These are phyloP conservation scores for Chaetomiaceae sp. DNA, from an alignment of 2,329 filamentous ascomycete species.

Conservation along the genomic window DNA sequence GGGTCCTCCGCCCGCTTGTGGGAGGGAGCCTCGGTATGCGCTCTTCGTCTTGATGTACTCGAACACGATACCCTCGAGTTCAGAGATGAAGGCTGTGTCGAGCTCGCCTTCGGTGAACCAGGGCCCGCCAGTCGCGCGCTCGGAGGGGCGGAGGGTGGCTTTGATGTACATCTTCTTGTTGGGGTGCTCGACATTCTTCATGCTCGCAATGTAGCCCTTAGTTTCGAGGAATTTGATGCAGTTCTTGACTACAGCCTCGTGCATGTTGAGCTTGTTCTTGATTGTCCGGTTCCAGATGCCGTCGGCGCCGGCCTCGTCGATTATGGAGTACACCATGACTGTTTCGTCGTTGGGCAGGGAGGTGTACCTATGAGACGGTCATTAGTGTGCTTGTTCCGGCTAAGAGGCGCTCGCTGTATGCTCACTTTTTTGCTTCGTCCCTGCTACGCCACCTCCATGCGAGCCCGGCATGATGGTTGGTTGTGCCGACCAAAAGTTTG, in stretches of 20 bases:
- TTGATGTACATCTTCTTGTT: slow-evolving; percentile 97
- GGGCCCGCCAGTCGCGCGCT: slow-evolving; percentile 86
- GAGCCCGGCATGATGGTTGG: slow-evolving; percentile 40
- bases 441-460: slow-evolving; percentile 56
- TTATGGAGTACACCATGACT: slow-evolving; percentile 78
- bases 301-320: slow-evolving; percentile 78
- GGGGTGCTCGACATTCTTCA: slow-evolving; percentile 88
- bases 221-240: slow-evolving; percentile 78
- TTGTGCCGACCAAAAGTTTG: slow-evolving; percentile 52
- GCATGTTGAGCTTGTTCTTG: slow-evolving; percentile 73
- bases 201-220: slow-evolving; percentile 77
- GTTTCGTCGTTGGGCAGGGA: slow-evolving; percentile 65
- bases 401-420: slow-evolving; percentile 10
- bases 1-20: slow-evolving; percentile 13
- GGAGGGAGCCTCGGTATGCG: slow-evolving; percentile 54
- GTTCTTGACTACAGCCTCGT: slow-evolving; percentile 76
- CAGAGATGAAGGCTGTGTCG: slow-evolving; percentile 82
- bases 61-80: slow-evolving; percentile 68
- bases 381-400: neutral
- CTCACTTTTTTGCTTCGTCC: slow-evolving; percentile 59
- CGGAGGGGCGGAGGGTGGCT: slow-evolving; percentile 74
- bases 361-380: slow-evolving; percentile 46
- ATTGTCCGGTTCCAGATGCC: slow-evolving; percentile 91
- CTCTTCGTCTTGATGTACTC: slow-evolving; percentile 68
- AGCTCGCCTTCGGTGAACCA: slow-evolving; percentile 93